Conservation (phyloP, 129 eudicot genomes). For the Lactuca saligna region DNA sequence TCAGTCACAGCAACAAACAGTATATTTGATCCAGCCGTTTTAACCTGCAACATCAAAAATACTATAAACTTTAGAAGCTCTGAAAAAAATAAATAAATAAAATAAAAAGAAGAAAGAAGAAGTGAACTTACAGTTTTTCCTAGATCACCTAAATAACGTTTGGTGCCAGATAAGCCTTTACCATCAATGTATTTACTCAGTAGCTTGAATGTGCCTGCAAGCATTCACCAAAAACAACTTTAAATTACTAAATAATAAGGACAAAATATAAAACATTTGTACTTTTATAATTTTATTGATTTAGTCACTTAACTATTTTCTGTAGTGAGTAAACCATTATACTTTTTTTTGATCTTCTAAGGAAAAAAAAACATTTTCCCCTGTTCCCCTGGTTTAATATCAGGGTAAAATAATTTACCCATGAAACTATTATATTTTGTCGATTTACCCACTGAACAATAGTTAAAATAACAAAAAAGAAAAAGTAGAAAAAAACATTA, state of each 20-base stretch:
- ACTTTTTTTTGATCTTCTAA: no score
- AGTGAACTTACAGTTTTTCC: constrained; percentile 80
- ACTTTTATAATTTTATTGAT: no score
- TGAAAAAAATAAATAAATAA: neutral
- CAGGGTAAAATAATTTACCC: no score
- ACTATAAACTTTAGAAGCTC: constrained; percentile 14
- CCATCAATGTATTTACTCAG: constrained; percentile 81
- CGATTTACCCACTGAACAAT: no score
- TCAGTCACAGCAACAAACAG: constrained; percentile 90
- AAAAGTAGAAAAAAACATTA: no score
- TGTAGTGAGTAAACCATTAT: no score
- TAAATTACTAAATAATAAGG: constrained; percentile 2
- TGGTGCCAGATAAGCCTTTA: constrained; percentile 93
- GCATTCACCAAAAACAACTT: constrained; percentile 2
- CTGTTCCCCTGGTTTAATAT: no score
- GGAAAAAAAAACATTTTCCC: no score
- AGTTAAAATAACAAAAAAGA: no score
- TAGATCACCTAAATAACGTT: constrained; percentile 93
- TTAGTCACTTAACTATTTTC: no score
- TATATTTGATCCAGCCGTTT: constrained; percentile 87
- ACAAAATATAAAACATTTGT: neutral
- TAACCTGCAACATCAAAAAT: constrained; percentile 55
- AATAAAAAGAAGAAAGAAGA: constrained; percentile 3
- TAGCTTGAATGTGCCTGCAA: constrained; percentile 87
- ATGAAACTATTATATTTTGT: no score